Evolutionary conservation across 2,329 filamentous ascomycete species (phyloP).

Genomic region (Apiospora hydei): DNA sequence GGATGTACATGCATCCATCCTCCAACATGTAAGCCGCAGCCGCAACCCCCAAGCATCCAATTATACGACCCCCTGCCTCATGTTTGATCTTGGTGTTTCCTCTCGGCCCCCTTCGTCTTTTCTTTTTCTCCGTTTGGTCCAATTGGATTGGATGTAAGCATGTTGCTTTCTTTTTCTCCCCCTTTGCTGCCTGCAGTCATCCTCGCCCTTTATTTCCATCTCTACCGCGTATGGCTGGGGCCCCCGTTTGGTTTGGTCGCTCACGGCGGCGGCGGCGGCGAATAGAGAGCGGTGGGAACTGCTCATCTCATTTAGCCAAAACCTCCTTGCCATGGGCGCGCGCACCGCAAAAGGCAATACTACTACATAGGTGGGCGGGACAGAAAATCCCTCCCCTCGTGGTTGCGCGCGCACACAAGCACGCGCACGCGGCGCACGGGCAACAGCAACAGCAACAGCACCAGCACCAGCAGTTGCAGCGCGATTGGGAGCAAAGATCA

Average conservation of each 20-base stretch:
- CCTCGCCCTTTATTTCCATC: not conserved
- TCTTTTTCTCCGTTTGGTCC: not conserved
- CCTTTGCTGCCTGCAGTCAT: not conserved
- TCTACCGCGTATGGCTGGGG: not conserved
- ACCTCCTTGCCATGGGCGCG: not conserved
- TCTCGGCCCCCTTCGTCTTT: not conserved
- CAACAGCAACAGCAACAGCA: too few relatives aligned
- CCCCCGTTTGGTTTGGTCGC: not conserved
- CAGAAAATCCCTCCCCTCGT: not conserved
- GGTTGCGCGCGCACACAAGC: not conserved
- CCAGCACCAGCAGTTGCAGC: not conserved
- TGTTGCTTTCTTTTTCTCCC: not conserved
- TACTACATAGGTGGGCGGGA: not conserved
- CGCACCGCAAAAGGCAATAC: not conserved
- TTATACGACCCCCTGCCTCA: not conserved
- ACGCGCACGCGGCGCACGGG: not conserved
- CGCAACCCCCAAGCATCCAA: not conserved
- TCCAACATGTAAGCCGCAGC: not conserved
- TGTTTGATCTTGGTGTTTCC: too few relatives aligned
- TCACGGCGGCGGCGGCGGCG: not conserved
- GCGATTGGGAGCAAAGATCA: constrained; percentile 1
- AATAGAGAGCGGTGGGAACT: not conserved
- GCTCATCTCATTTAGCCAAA: constrained; percentile 12
- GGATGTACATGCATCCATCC: not conserved
- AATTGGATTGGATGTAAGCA: not conserved